Percentiles rank a stretch among this genome's conserved stretches.
Conservation (phyloP, 306 rosid species). For the Hippophae gyantsensis region DNA sequence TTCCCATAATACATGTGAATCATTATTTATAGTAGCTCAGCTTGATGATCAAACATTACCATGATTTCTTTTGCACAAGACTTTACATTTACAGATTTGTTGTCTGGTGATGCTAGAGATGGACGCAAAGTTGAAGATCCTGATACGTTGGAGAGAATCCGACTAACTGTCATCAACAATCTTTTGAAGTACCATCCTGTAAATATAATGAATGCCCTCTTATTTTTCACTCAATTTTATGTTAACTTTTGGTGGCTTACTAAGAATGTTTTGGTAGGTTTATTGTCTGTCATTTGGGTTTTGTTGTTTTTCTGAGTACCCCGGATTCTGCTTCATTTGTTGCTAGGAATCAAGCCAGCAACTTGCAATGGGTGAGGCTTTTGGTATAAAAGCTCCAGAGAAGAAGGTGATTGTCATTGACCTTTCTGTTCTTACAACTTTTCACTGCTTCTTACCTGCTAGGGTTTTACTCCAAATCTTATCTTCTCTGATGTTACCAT, state of each 20-base stretch:
- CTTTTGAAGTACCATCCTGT: constrained; percentile 93
- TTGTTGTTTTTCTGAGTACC: constrained; percentile 7
- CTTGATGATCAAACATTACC: not conserved
- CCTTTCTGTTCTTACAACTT: constrained; percentile 14
- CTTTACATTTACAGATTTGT: constrained; percentile 19
- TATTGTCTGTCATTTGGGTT: constrained; percentile 1
- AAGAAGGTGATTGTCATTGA: constrained; percentile 51
- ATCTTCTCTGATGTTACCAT: not conserved
- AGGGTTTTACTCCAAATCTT: too few relatives aligned
- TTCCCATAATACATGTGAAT: too few relatives aligned
- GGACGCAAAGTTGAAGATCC: constrained; percentile 99
- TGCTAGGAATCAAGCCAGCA: constrained; percentile 73
- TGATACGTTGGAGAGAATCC: constrained; percentile 82
- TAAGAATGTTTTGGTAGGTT: constrained; percentile 1
- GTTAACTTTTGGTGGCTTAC: not conserved
- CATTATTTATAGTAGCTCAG: not conserved
- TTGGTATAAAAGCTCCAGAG: constrained; percentile 84
- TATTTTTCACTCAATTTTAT: constrained; percentile 11
- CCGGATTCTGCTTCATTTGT: constrained; percentile 16
- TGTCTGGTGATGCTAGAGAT: constrained; percentile 38
- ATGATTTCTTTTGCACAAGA: constrained; percentile 7
- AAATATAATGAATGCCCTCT: constrained; percentile 26
- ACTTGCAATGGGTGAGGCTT: constrained; percentile 94
- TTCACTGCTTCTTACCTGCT: too few relatives aligned
- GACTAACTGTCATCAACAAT: constrained; percentile 87